Evolutionary conservation across 495 filamentous ascomycete genomes (phyloP).

Genomic region (Penicillium angulare): DNA sequence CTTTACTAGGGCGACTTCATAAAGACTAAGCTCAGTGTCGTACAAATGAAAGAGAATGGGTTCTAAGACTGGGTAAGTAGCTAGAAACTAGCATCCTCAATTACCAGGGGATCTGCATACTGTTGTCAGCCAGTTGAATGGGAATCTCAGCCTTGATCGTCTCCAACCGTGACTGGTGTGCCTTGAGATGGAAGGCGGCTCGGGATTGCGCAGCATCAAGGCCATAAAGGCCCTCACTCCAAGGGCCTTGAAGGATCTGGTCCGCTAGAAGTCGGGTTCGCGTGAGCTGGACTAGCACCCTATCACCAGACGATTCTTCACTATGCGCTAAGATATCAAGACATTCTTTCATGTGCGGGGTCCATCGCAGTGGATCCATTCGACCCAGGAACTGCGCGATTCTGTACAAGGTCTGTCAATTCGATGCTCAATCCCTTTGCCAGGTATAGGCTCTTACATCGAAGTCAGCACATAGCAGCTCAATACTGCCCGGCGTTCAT

Average conservation of each 20-base stretch:
- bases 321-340: conserved; percentile 17
- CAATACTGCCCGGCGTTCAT: background rate
- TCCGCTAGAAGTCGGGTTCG: background rate
- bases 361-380: conserved; percentile 34
- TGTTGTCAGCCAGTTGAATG: background rate
- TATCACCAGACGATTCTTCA: conserved; percentile 17
- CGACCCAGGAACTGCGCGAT: background rate
- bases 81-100: background rate
- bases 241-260: background rate
- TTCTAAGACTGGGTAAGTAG: background rate
- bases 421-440: background rate
- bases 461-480: background rate
- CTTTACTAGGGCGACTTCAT: background rate
- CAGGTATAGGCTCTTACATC: background rate
- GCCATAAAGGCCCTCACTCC: background rate
- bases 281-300: conserved; percentile 4
- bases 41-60: background rate
- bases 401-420: background rate
- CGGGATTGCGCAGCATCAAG: background rate
- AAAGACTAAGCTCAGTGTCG: background rate
- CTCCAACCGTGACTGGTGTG: background rate
- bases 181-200: background rate
- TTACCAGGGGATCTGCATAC: background rate
- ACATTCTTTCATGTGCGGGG: conserved; percentile 36
- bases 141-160: background rate